Base-by-base conservation (phyloP, 768 basidiomycete genomes). In the Gymnopilus junonius region DNA sequence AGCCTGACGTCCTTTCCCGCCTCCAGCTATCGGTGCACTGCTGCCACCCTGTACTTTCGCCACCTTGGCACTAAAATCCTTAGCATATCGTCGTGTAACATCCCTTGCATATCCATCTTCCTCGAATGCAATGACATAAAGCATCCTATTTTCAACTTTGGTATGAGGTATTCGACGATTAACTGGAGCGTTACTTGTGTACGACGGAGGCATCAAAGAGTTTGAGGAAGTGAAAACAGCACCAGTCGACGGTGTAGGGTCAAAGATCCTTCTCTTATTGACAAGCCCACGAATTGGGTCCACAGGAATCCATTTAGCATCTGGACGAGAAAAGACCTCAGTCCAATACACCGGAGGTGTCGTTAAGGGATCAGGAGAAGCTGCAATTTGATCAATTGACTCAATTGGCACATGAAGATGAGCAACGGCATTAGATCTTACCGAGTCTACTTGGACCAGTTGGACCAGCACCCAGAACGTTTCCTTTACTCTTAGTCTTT, bases 291-390 rank as follows among this genome's bases (percentile, higher is more conserved):
- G 88, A 34, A 94, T 84, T 8, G 95, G 94, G 76, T 99, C 97
- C 39, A 99, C 90, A 0, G 95, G 90, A 14, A 99, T 78, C 97
- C 97, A 99, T 35, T 90, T 87, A 14, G 84, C 87, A 77, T 97
- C 95, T 7, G 95, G 88, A 21, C 93, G 88, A 8, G 94, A 96
- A 77, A 95, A 99, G 0, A 97, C 93, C 75, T 99, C 97, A 0
- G 92, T 93, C 97, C 97, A 99, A 75, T 95, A 94, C 3, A 95
- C 90, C 1, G 97, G 96, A 3, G 94, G 89, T 10, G 87, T 88
- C 56, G 65, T 81, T 37, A 76, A 79, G 55, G 89, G 90, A 75
- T 92, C 85, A 51, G 82, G 77, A 6, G 77, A 71, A 29, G 65
- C 78, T 81, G 60, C 3, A 35, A 27, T 31, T 27, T 8, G 58